Conservation (phyloP, 192 early-diverging fungal genomes). For the Mycoemilia scoparia region DNA sequence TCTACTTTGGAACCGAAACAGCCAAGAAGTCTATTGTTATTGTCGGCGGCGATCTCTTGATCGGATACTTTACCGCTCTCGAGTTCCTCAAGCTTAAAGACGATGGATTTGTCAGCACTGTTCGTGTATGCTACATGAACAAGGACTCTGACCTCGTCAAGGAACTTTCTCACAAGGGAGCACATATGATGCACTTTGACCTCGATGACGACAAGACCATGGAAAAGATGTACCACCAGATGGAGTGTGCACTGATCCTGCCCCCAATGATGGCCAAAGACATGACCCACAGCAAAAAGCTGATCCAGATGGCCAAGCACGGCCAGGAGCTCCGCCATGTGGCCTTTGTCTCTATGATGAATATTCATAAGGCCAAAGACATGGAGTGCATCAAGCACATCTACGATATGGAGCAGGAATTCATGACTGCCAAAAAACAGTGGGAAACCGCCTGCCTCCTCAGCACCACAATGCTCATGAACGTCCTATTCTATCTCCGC, state of each 20-base stretch:
- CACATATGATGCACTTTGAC: constrained; percentile 5
- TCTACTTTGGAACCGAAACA: no score
- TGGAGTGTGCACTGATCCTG: constrained; percentile 16
- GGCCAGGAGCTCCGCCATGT: constrained; percentile 19
- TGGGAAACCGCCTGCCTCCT: constrained; percentile 17
- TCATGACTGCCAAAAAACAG: constrained; percentile 10
- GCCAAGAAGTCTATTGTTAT: constrained; percentile 14
- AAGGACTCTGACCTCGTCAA: constrained; percentile 18
- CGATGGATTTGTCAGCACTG: no score
- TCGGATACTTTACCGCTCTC: constrained; percentile 13
- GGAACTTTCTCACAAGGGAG: constrained; percentile 15
- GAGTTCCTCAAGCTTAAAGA: constrained; percentile 10
- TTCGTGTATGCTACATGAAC: constrained; percentile 9
- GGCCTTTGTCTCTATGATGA: constrained; percentile 21
- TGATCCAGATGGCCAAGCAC: constrained; percentile 13
- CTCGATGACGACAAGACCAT: constrained; percentile 11
- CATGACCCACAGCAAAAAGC: constrained; percentile 12
- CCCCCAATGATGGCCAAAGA: constrained; percentile 18
- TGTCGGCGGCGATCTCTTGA: constrained; percentile 20
- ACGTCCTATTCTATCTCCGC: constrained; percentile 25
- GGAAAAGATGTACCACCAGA: constrained; percentile 14
- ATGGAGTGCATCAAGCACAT: constrained; percentile 13
- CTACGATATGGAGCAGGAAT: constrained; percentile 15
- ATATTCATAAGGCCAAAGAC: constrained; percentile 8
- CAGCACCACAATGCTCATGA: constrained; percentile 23